Conservation (phyloP, 805 yeast species). For the Kluyveromyces nonfermentans region DNA sequence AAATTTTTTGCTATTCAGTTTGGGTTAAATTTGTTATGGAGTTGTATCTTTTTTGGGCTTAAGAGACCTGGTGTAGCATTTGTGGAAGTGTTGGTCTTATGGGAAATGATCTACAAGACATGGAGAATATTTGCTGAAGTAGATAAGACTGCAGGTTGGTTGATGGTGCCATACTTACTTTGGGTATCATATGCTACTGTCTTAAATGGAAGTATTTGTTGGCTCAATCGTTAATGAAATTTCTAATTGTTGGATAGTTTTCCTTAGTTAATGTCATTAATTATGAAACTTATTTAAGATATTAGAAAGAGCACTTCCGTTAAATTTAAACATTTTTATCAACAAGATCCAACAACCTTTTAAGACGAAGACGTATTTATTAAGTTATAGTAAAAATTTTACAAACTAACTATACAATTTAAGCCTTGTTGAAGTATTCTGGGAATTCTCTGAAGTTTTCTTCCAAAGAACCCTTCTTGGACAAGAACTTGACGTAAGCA, state of each 20-base stretch:
- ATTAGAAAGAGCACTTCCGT: too few species aligned
- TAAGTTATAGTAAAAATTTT: background rate
- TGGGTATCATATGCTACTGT: slow-evolving; percentile 4
- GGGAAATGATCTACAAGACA: slow-evolving; percentile 1
- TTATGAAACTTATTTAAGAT: too few species aligned
- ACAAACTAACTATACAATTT: slow-evolving; percentile 11
- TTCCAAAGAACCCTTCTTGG: slow-evolving; percentile 92
- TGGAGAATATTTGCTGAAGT: background rate
- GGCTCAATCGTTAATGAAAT: background rate
- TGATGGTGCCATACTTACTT: slow-evolving; percentile 2
- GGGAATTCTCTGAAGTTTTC: slow-evolving; percentile 92
- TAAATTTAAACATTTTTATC: too few species aligned
- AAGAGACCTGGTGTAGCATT: background rate
- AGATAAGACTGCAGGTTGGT: slow-evolving; percentile 1
- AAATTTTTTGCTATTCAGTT: slow-evolving; percentile 1
- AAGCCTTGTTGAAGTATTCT: slow-evolving; percentile 51
- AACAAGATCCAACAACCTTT: too few species aligned
- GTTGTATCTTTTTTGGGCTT: slow-evolving; percentile 1
- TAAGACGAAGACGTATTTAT: background rate
- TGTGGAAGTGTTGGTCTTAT: background rate
- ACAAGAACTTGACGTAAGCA: slow-evolving; percentile 98
- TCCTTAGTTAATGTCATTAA: too few species aligned
- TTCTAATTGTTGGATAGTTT: too few species aligned
- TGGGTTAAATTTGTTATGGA: slow-evolving; percentile 3
- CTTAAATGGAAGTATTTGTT: slow-evolving; percentile 2